These are phyloP conservation scores for Closterium sp. DNA, from an alignment of 139 green algal species.

Conservation along the genomic window DNA sequence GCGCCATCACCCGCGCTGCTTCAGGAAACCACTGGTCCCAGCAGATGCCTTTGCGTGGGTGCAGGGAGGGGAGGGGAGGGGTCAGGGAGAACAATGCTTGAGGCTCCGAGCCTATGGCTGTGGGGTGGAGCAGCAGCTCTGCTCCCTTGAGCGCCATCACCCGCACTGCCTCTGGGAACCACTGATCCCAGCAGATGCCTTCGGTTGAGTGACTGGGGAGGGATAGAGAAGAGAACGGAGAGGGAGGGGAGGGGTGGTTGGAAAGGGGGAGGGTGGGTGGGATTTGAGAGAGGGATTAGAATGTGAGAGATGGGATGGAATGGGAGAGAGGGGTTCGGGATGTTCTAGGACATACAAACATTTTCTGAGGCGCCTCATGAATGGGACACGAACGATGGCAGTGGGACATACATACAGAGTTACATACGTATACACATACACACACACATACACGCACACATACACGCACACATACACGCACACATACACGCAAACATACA, in stretches of 20 bases:
- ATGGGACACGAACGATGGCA: neutral
- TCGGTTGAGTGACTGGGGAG: neutral
- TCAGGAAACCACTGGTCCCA: slow-evolving; percentile 61
- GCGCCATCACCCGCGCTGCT: slow-evolving; percentile 38
- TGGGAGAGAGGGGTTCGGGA: too few species aligned
- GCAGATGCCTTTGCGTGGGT: slow-evolving; percentile 44
- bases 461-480: neutral
- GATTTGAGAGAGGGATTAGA: neutral
- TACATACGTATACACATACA: neutral
- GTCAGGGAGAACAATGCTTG: slow-evolving; percentile 14
- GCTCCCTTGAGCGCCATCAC: slow-evolving; percentile 40
- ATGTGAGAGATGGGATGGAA: too few species aligned
- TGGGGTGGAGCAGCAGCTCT: slow-evolving; percentile 53
- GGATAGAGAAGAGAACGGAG: neutral
- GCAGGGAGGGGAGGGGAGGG: neutral
- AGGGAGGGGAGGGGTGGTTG: neutral
- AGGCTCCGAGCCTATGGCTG: slow-evolving; percentile 55
- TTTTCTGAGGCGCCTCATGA: too few species aligned
- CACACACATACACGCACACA: neutral
- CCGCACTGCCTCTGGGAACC: slow-evolving; percentile 54
- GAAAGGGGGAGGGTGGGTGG: neutral
- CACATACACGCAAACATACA: neutral
- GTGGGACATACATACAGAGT: neutral
- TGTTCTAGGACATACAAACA: too few species aligned
- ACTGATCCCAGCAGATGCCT: slow-evolving; percentile 60